Evolutionary conservation across 164 flowering plant species (phyloP), one percentile per base, ranked within the genome.

Genomic region (Macadamia tetraphylla): DNA sequence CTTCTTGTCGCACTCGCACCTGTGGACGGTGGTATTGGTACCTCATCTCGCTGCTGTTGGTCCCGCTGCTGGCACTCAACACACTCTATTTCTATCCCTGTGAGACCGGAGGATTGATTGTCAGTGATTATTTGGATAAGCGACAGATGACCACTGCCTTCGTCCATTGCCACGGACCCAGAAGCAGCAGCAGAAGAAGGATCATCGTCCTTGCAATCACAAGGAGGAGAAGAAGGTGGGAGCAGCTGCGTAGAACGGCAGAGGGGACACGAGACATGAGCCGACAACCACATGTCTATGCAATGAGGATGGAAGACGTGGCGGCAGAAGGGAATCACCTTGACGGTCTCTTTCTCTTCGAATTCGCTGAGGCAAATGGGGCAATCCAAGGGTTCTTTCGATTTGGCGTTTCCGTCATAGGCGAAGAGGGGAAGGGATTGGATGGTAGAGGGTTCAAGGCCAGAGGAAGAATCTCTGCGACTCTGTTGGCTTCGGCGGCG

Each of bases 241-340:
- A 78, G 60, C 57, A 81, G 29, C 67, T 62, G 66, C 6, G 74
- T 73, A 6, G 82, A 65, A 29, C 90, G 77, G 71, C 96, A 90
- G 12, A 88, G 73, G 6, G 96, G 93, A 44, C 96, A 90, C 11
- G 90, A 73, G 75, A 69, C 77, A 76, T 80, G 86, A 40, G 78
- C 57, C 0, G 51, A 8, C 0, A 88, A 79, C 96, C 96, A 90
- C 73, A 60, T 80, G 74, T 88, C 89, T 9, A 88, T 81, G 73
- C 93, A 90, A 14, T 17, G 56, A 0, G 81, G 78, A 58, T 88
- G 96, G 67, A 84, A 90, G 73, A 84, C 77, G 75, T 90, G 92
- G 14, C 72, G 35, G 53, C 91, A 90, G 1, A 15, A 40, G 1
- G 90, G 89, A 9, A 88, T 73, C 70, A 76, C 35, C 67, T 85